Evolutionary conservation across 2,329 filamentous ascomycete genomes (phyloP), one percentile per base, ranked within the genome.

Genomic region (Venturia aucupariae): DNA sequence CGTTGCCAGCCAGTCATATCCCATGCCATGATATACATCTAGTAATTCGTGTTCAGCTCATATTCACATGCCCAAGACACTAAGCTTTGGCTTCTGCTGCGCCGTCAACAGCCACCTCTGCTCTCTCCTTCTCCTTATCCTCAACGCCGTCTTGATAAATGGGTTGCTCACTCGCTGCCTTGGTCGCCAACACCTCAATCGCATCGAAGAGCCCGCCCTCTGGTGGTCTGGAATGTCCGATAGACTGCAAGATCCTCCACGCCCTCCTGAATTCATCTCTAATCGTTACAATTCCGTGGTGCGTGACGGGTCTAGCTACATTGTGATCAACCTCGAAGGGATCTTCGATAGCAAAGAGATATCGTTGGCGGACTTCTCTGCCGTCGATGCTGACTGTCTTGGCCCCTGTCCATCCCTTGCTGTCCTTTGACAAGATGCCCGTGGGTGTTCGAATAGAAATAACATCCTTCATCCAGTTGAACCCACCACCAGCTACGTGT

Each of bases 301-400:
- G 89, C 7, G 88, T 92, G 0, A 96, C 91, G 0, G 91, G 96
- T 61, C 90, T 82, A 3, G 90, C 92, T 41, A 96, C 89, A 69
- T 96, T 97, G 75, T 96, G 91, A 48, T 91, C 87, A 2, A 86
- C 76, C 77, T 96, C 91, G 71, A 96, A 96, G 0, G 92, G 92
- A 73, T 96, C 92, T 72, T 96, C 92, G 66, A 97, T 92, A 39
- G 90, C 90, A 68, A 96, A 89, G 4, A 96, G 82, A 73, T 91
- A 96, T 15, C 91, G 85, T 71, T 92, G 85, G 2, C 89, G 84
- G 17, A 93, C 82, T 71, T 92, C 89, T 69, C 88, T 44, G 13
- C 41, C 80, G 32, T 79, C 76, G 66, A 87, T 83, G 32, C 85
- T 76, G 7, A 86, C 71, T 38, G 76, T 92, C 72, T 86, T 89